Percentiles rank a stretch among this genome's conserved stretches.
phyloP scores from a whole-genome alignment of 1,139 yeast species.

The Candida frijolesensis region DNA sequence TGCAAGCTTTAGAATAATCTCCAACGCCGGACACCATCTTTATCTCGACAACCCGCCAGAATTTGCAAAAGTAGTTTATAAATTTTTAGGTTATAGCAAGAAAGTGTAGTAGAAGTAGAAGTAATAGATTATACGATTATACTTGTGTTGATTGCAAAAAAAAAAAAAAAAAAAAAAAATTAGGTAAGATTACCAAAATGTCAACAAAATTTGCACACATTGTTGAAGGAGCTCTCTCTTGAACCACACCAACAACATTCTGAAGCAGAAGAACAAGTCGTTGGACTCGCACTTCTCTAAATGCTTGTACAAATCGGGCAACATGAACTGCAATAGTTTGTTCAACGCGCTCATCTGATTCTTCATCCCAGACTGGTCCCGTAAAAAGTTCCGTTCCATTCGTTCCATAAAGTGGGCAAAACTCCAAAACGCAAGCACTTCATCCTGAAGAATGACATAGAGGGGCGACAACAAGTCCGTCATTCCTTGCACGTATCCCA shows the following conservation, averaged over 20 bases:
- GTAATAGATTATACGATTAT: too few relatives aligned
- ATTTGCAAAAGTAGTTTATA: slow-evolving; percentile 38
- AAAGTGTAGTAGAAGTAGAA: too few relatives aligned
- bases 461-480: slow-evolving; percentile 88
- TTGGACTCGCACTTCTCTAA: slow-evolving; percentile 85
- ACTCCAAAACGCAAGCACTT: slow-evolving; percentile 83
- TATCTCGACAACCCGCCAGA: slow-evolving; percentile 68
- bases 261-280: slow-evolving; percentile 87
- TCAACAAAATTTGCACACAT: too few relatives aligned
- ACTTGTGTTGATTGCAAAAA: too few relatives aligned
- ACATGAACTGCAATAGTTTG: slow-evolving; percentile 83
- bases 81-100: slow-evolving; percentile 29
- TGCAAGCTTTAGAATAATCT: slow-evolving; percentile 45
- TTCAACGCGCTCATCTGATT: slow-evolving; percentile 82
- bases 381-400: slow-evolving; percentile 90
- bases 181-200: too few relatives aligned
- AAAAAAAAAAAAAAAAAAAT: too few relatives aligned
- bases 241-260: slow-evolving; percentile 94
- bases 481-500: slow-evolving; percentile 99
- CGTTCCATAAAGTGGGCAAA: slow-evolving; percentile 87
- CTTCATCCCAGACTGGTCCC: slow-evolving; percentile 93
- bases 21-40: slow-evolving; percentile 75
- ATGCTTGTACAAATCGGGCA: slow-evolving; percentile 82
- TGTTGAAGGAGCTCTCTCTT: slow-evolving; percentile 70
- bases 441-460: slow-evolving; percentile 78